Evolutionary conservation across 768 basidiomycete genomes (phyloP), one percentile per base, ranked within the genome.

Genomic region (Boletus vermiculosoides): DNA sequence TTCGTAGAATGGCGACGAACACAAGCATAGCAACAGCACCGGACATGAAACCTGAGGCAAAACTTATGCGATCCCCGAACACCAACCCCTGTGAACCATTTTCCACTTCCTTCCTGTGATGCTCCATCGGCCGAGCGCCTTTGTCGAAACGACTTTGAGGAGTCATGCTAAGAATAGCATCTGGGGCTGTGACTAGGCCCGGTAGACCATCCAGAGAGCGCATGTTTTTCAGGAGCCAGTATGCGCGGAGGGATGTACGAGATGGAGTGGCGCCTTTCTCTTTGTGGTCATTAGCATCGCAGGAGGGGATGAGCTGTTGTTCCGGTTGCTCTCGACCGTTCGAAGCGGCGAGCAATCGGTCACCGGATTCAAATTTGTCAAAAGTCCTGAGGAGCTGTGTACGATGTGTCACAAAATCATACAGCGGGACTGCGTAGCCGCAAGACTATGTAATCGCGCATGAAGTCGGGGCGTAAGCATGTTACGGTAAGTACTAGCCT

Each of bases 381-480:
- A 74, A 72, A 66, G 64, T 73, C 39, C 78, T 71, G 34, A 78
- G 72, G 20, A 85, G 79, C 12, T 76, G 78, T 11, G 75, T 79
- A 20, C 87, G 83, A 57, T 85, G 80, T 15, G 73, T 72, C 47
- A 79, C 73, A 71, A 84, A 88, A 39, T 77, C 73, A 69, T 82
- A 87, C 59, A 79, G 75, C 5, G 87, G 86, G 36, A 88, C 83
- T 4, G 80, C 78, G 59, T 77, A 88, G 22, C 87, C 86, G 58
- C 86, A 89, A 7, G 85, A 84, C 87, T 88, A 61, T 39, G 39
- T 28, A 13, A 53, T 46, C n/a, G 37, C 12, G 37, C 15, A 37
- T 20, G 30, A 42, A 1, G 33, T 20, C 31, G 13, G 28, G 30
- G 11, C n/a, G 12, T 50, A 40, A 34, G 36, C 11, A 18, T 39